Evolutionary conservation across 1,284 basidiomycete genomes (phyloP).

Genomic region (Termitomyces sp.): DNA sequence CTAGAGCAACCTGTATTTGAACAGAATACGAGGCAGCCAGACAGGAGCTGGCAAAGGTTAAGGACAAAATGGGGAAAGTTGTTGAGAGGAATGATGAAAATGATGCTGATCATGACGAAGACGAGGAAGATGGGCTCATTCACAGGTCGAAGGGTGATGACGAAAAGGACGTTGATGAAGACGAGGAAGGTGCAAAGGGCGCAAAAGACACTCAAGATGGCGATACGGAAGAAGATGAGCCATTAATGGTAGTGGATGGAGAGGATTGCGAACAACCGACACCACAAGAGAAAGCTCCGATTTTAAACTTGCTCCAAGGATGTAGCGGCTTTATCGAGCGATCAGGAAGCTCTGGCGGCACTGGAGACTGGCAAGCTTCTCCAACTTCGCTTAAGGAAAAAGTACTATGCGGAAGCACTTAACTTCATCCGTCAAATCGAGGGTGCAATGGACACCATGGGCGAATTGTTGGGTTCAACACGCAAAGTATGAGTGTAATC

Average conservation of each 20-base stretch:
- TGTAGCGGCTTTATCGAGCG: conserved; percentile 56
- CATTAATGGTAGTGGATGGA: conserved; percentile 33
- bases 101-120: conserved; percentile 38
- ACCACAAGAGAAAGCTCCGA: conserved; percentile 28
- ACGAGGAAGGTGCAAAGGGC: conserved; percentile 20
- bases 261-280: conserved; percentile 31
- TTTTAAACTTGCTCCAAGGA: conserved; percentile 56
- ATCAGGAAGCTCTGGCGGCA: conserved; percentile 63
- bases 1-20: conserved; percentile 76
- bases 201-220: conserved; percentile 38
- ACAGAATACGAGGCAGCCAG: conserved; percentile 53
- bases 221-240: conserved; percentile 35
- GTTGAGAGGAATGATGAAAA: conserved; percentile 42
- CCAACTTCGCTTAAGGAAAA: conserved; percentile 75
- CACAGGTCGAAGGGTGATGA: conserved; percentile 30
- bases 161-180: conserved; percentile 51
- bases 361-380: conserved; percentile 64
- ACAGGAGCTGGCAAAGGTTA: conserved; percentile 57
- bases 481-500: conserved; percentile 64
- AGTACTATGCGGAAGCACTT: conserved; percentile 86
- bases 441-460: conserved; percentile 68
- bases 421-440: conserved; percentile 85
- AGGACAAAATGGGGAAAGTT: conserved; percentile 50
- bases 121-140: conserved; percentile 27
- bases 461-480: conserved; percentile 81